Evolutionary conservation across 176 grass and related monocot genomes (phyloP), one percentile per base, ranked within the genome.

Genomic region (Oryza nivara): DNA sequence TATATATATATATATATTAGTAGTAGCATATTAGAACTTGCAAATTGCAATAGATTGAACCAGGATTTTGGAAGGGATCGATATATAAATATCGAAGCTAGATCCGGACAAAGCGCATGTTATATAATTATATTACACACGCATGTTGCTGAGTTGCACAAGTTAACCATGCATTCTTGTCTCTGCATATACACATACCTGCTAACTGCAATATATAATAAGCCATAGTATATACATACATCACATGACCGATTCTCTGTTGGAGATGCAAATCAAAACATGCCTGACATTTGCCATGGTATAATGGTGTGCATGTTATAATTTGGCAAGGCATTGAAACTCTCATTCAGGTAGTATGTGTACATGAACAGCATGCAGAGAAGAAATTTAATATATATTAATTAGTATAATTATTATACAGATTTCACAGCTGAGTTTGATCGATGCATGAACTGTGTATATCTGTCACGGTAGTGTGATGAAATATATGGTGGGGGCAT

Each of bases 31-130:
- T 58, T 58, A 58, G 54, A 20, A 58, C 17, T 8, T 58, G 54
- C 54, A 58, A 63, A 23, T 63, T 63, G 20, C 58, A 63, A 63
- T 63, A 63, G n/a, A 23, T 63, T 58, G 58, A 13, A 4, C 58
- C 58, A 63, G 58, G 58, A 63, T 63, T 63, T 63, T 23, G 58
- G 58, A 63, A 63, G 58, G 58, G n/a, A 63, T 63, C 17, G 54
- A 23, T 11, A 23, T 63, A 22, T 63, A 63, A 63, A 63, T 63
- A n/a, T 3, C 22, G 58, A 63, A 63, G n/a, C 58, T 63, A 63
- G 56, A 22, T 61, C 56, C 56, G 20, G 56, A 61, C 58, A 63
- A 63, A 23, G 2, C 58, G n/a, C 58, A 23, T 63, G 58, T 63
- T 63, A 20, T 58, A 19, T 58, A 20, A 17, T 20, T 58, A 58